A percentile compares a stretch with the other conserved stretches of the same genome.
Evolutionary conservation across 495 filamentous ascomycete species (phyloP).

Genomic region (Chaetomium tenue): DNA sequence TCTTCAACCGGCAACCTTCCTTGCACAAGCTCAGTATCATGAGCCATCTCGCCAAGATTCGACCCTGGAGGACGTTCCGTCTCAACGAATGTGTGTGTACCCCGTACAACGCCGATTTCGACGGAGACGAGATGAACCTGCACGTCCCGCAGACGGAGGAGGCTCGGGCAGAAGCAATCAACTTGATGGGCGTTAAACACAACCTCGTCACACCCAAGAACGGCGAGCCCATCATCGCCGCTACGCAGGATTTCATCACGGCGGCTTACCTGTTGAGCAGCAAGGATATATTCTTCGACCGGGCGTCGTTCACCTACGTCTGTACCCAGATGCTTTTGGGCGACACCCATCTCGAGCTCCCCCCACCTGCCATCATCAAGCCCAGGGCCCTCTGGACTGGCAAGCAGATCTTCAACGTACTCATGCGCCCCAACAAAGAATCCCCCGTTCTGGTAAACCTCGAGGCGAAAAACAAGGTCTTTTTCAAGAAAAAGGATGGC

Average conservation of each 20-base stretch:
- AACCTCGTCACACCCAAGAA: slow-evolving; percentile 95
- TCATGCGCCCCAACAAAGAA: slow-evolving; percentile 85
- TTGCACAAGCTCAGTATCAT: slow-evolving; percentile 98
- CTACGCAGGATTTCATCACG: slow-evolving; percentile 98
- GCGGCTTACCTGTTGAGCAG: slow-evolving; percentile 86
- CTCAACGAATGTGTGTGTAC: slow-evolving; percentile 98
- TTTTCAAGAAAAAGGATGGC: slow-evolving; percentile 51
- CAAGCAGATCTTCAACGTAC: slow-evolving; percentile 93
- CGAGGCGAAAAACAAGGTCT: slow-evolving; percentile 88
- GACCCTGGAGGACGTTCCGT: slow-evolving; percentile 93
- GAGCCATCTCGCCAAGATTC: slow-evolving; percentile 85
- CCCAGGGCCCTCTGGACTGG: slow-evolving; percentile 92
- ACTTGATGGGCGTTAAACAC: slow-evolving; percentile 96
- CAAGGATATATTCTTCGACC: slow-evolving; percentile 90
- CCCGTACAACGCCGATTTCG: slow-evolving; percentile 99
- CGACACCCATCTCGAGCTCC: slow-evolving; percentile 75
- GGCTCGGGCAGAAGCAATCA: slow-evolving; percentile 90
- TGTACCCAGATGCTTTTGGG: slow-evolving; percentile 93
- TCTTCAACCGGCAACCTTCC: slow-evolving; percentile 97
- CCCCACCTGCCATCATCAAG: slow-evolving; percentile 79
- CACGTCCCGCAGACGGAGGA: slow-evolving; percentile 98
- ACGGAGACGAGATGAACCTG: slow-evolving; percentile 99
- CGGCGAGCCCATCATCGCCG: slow-evolving; percentile 96
- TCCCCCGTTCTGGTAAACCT: slow-evolving; percentile 84
- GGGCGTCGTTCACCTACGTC: slow-evolving; percentile 79